Conservation (phyloP, 2,329 filamentous ascomycete species). For the Tolypocladium ophioglossoides region DNA sequence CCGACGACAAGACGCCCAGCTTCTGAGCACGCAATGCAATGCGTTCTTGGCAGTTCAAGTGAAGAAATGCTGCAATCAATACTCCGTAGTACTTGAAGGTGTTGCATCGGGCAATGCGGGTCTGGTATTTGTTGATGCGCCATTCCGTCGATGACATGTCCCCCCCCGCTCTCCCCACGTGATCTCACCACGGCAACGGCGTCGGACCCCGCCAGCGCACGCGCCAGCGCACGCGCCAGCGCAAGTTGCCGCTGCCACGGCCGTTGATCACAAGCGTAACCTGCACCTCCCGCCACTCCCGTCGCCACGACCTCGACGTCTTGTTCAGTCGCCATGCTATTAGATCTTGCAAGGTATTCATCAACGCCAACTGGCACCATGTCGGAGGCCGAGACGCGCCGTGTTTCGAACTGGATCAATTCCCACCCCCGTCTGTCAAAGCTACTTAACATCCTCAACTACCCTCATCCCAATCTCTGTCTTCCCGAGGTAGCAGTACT, state of each 20-base stretch:
- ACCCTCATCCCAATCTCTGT: not conserved
- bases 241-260: too few species aligned
- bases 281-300: too few species aligned
- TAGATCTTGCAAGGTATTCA: too few species aligned
- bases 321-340: too few species aligned
- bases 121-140: not conserved
- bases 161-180: slow-evolving; percentile 13
- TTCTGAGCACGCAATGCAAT: not conserved
- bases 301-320: too few species aligned
- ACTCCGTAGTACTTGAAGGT: too few species aligned
- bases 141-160: not conserved
- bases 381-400: too few species aligned
- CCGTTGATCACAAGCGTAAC: too few species aligned
- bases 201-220: too few species aligned
- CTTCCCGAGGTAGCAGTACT: not conserved
- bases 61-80: not conserved
- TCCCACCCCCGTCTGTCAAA: not conserved
- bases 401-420: not conserved
- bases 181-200: slow-evolving; percentile 22
- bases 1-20: not conserved
- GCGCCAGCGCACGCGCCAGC: too few species aligned
- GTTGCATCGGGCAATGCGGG: not conserved
- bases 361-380: too few species aligned
- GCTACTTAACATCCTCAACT: not conserved
- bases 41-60: not conserved